Percentiles rank a stretch among this genome's conserved stretches.
These are phyloP conservation scores for Lignosus rhinocerotis DNA, from an alignment of 1,284 basidiomycete species.

Conservation along the genomic window DNA sequence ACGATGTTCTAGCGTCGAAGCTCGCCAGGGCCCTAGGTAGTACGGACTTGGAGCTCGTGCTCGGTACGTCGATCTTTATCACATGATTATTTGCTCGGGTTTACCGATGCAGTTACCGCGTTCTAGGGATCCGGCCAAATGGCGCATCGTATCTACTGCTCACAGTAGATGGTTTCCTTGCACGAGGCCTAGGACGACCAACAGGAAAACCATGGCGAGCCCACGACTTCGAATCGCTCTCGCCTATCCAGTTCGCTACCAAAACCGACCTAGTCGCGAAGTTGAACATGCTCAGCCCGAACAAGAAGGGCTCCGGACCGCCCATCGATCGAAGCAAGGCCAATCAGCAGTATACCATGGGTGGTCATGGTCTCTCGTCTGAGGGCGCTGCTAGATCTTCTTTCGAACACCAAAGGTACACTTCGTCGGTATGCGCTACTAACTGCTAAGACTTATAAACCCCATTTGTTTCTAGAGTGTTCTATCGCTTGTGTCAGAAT, in stretches of 20 bases:
- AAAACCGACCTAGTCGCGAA: constrained; percentile 28
- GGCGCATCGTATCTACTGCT: constrained; percentile 38
- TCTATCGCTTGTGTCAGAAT: constrained; percentile 20
- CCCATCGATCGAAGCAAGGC: constrained; percentile 31
- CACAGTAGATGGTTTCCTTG: constrained; percentile 17
- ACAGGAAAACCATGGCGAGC: constrained; percentile 8
- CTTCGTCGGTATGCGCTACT: background rate
- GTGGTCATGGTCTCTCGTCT: constrained; percentile 7
- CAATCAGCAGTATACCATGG: constrained; percentile 31
- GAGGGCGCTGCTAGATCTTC: constrained; percentile 26
- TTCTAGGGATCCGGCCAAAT: constrained; percentile 31
- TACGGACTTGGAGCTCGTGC: constrained; percentile 19
- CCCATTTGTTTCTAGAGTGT: constrained; percentile 10
- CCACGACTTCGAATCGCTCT: constrained; percentile 33
- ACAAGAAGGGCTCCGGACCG: constrained; percentile 25
- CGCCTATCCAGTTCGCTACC: constrained; percentile 33
- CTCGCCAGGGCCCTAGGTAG: background rate
- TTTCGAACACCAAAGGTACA: constrained; percentile 38
- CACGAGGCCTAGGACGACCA: constrained; percentile 8
- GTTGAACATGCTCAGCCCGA: constrained; percentile 26
- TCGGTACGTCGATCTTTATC: constrained; percentile 16
- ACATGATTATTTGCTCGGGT: background rate
- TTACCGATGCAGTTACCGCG: background rate
- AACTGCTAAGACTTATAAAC: background rate
- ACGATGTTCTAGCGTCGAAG: constrained; percentile 13